phyloP scores from a whole-genome alignment of 805 yeast species.

The Schwanniomyces vanrijiae region DNA sequence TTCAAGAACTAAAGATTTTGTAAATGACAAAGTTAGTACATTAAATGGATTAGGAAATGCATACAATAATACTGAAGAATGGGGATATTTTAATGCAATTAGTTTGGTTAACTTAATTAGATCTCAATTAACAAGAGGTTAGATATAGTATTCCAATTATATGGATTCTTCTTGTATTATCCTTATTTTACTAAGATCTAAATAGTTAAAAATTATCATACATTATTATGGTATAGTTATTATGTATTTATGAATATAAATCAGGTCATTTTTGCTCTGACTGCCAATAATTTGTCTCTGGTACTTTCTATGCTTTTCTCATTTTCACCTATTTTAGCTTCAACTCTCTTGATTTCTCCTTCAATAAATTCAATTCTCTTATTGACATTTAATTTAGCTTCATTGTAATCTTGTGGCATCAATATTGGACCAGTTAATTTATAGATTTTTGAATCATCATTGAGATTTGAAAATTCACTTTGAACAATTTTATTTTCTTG shows the following conservation, averaged over 20 bases:
- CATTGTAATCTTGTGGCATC: slow-evolving; percentile 81
- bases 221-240: background rate
- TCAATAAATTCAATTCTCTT: slow-evolving; percentile 89
- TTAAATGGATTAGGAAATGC: slow-evolving; percentile 57
- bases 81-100: slow-evolving; percentile 68
- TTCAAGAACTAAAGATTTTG: slow-evolving; percentile 61
- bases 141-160: slow-evolving; percentile 1
- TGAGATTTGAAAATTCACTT: slow-evolving; percentile 67
- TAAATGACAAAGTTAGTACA: slow-evolving; percentile 55
- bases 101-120: slow-evolving; percentile 65
- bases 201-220: background rate
- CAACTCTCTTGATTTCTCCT: slow-evolving; percentile 74
- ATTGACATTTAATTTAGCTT: slow-evolving; percentile 79
- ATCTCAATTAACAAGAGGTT: slow-evolving; percentile 69
- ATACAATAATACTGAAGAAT: slow-evolving; percentile 69
- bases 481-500: slow-evolving; percentile 92
- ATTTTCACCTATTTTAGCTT: slow-evolving; percentile 53
- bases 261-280: slow-evolving; percentile 34
- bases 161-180: background rate
- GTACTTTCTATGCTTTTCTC: slow-evolving; percentile 55
- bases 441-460: slow-evolving; percentile 73
- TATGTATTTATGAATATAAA: background rate
- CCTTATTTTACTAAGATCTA: background rate
- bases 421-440: slow-evolving; percentile 91
- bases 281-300: slow-evolving; percentile 52